Conservation (phyloP, 176 grass and related monocot species). For the Juncus inflexus region DNA sequence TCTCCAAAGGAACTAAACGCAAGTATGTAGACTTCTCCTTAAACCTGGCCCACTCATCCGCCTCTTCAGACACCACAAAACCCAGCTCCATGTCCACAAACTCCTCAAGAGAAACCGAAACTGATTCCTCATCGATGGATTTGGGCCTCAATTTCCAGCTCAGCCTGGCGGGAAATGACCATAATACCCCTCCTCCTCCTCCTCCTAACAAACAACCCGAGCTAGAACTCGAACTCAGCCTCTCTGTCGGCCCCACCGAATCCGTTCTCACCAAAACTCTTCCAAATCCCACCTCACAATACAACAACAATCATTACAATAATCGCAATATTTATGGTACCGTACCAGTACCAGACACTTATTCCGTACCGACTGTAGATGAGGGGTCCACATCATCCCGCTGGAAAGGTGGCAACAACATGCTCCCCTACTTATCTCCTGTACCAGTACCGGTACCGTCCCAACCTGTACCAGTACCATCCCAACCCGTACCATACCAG, state of each 20-base stretch:
- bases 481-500: conserved; percentile 25
- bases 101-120: conserved; percentile 55
- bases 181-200: conserved; percentile 38
- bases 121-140: conserved; percentile 65
- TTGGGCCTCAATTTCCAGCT: conserved; percentile 53
- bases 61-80: conserved; percentile 63
- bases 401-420: conserved; percentile 50
- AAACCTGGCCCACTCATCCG: conserved; percentile 48
- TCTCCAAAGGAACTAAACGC: conserved; percentile 59
- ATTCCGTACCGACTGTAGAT: conserved; percentile 51
- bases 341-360: conserved; percentile 24
- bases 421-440: conserved; percentile 49
- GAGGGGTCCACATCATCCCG: conserved; percentile 87
- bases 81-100: conserved; percentile 54
- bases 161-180: conserved; percentile 52
- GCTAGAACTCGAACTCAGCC: conserved; percentile 63
- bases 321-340: not conserved
- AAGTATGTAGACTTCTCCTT: conserved; percentile 50
- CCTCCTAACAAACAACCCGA: conserved; percentile 33
- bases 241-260: conserved; percentile 52
- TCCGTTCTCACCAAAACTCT: conserved; percentile 49
- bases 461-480: conserved; percentile 27
- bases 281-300: conserved; percentile 16
- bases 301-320: conserved; percentile 13
- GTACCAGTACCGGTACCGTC: conserved; percentile 9